A percentile compares a stretch with the other conserved stretches of the same genome.
These are phyloP conservation scores for Craterostigma plantagineum DNA, from an alignment of 257 asterid genomes.

Conservation along the genomic window DNA sequence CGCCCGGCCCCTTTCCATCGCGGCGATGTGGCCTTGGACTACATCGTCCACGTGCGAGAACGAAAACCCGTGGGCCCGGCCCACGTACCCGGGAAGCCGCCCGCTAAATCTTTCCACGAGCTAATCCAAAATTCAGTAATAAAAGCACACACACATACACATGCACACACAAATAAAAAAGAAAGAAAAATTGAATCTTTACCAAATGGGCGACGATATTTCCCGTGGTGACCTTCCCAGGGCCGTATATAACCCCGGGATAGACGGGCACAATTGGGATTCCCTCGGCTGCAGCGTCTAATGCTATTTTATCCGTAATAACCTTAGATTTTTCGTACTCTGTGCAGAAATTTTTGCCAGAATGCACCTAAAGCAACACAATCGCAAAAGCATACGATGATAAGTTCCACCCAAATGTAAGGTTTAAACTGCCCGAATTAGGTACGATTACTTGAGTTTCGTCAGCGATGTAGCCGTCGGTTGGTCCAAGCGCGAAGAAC, in stretches of 20 bases:
- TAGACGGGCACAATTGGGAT: slow-evolving; percentile 65
- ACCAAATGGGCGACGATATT: slow-evolving; percentile 66
- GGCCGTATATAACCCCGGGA: slow-evolving; percentile 91
- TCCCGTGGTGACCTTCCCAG: slow-evolving; percentile 76
- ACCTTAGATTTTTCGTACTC: slow-evolving; percentile 86
- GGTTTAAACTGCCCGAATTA: background rate
- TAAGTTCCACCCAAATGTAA: too few relatives aligned
- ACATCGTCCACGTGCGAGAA: slow-evolving; percentile 83
- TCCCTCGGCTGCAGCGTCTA: slow-evolving; percentile 72
- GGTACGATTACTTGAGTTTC: slow-evolving; percentile 44
- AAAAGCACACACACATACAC: too few relatives aligned
- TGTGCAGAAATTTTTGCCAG: slow-evolving; percentile 47
- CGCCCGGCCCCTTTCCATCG: slow-evolving; percentile 37
- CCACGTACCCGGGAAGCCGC: slow-evolving; percentile 75
- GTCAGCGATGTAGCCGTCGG: slow-evolving; percentile 70
- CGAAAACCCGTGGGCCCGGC: slow-evolving; percentile 47
- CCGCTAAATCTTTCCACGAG: slow-evolving; percentile 67
- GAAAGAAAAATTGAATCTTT: too few relatives aligned
- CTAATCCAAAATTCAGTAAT: slow-evolving; percentile 21
- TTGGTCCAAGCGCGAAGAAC: slow-evolving; percentile 76
- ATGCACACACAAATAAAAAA: too few relatives aligned
- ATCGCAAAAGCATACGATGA: background rate
- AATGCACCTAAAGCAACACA: slow-evolving; percentile 29
- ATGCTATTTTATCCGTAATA: slow-evolving; percentile 53
- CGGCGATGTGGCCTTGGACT: slow-evolving; percentile 73